These are phyloP conservation scores for Tardiomyces depauwii DNA, from an alignment of 1,139 yeast species.

Conservation along the genomic window DNA sequence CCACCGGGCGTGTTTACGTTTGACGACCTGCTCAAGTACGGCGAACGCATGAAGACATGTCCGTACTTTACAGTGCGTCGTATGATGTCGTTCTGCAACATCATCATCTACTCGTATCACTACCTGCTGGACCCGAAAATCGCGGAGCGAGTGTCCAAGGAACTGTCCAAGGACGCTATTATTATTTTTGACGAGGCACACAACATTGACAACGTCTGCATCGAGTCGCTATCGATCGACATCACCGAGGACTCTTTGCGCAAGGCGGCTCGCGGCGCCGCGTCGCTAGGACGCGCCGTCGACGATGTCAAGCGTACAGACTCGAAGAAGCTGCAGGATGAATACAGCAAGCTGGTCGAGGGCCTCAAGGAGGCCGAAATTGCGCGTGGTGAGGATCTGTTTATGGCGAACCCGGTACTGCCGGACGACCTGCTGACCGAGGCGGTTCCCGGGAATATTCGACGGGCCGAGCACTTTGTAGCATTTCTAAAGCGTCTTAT, in stretches of 20 bases:
- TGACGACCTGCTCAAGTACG: constrained; percentile 66
- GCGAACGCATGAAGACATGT: constrained; percentile 72
- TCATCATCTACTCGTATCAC: constrained; percentile 92
- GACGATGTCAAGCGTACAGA: constrained; percentile 77
- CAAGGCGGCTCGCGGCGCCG: constrained; percentile 75
- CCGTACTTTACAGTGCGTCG: constrained; percentile 97
- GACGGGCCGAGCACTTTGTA: constrained; percentile 94
- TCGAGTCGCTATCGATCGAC: constrained; percentile 86
- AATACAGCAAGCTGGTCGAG: constrained; percentile 81
- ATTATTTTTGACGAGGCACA: constrained; percentile 98
- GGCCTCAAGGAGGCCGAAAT: constrained; percentile 75
- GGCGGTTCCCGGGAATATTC: constrained; percentile 93
- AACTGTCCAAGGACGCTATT: constrained; percentile 83
- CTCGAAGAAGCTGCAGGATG: constrained; percentile 73
- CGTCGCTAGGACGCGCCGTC: constrained; percentile 54
- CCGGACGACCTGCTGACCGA: constrained; percentile 80
- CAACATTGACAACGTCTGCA: constrained; percentile 96
- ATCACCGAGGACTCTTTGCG: constrained; percentile 72
- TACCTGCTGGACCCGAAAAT: constrained; percentile 93
- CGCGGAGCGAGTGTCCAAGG: constrained; percentile 89
- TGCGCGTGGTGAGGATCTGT: constrained; percentile 64
- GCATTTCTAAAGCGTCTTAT: constrained; percentile 86
- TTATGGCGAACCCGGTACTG: constrained; percentile 79
- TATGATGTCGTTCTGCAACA: constrained; percentile 92
- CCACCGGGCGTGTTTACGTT: constrained; percentile 94